A percentile compares a stretch with the other conserved stretches of the same genome.
Conservation (phyloP, 495 filamentous ascomycete genomes). For the Penicillium bialowiezense region DNA sequence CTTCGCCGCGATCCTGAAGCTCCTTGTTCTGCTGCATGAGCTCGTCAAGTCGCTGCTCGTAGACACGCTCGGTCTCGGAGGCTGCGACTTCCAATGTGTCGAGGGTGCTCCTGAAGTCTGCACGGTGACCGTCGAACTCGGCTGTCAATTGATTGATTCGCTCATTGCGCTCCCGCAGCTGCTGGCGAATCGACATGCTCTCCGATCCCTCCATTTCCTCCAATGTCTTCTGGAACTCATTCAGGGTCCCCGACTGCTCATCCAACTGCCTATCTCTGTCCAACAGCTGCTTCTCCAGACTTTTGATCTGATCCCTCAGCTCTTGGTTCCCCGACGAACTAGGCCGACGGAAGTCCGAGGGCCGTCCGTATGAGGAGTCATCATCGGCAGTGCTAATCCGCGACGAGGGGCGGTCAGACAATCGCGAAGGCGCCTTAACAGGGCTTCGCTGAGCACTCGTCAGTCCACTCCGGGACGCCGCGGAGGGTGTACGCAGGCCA, state of each 20-base stretch:
- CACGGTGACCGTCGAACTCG: conserved; percentile 93
- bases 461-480: conserved; percentile 27
- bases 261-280: conserved; percentile 83
- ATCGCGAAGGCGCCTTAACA: conserved; percentile 41
- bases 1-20: conserved; percentile 74
- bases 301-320: conserved; percentile 61
- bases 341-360: conserved; percentile 47
- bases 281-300: conserved; percentile 63
- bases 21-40: conserved; percentile 83
- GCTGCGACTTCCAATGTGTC: conserved; percentile 95
- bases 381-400: conserved; percentile 43
- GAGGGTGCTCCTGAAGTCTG: conserved; percentile 94
- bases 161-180: conserved; percentile 93
- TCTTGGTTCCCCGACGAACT: conserved; percentile 48
- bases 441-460: conserved; percentile 38
- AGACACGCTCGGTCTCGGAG: conserved; percentile 95
- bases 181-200: conserved; percentile 67
- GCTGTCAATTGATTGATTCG: conserved; percentile 88
- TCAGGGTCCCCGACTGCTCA: conserved; percentile 75
- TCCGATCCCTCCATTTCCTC: conserved; percentile 76
- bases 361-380: conserved; percentile 27
- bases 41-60: conserved; percentile 88
- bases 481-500: conserved; percentile 47
- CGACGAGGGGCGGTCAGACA: conserved; percentile 43
- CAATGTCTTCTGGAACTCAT: conserved; percentile 54